A percentile compares a stretch with the other conserved stretches of the same genome.
phyloP scores from a whole-genome alignment of 169 alveolate species.

The Cystoisospora suis region DNA sequence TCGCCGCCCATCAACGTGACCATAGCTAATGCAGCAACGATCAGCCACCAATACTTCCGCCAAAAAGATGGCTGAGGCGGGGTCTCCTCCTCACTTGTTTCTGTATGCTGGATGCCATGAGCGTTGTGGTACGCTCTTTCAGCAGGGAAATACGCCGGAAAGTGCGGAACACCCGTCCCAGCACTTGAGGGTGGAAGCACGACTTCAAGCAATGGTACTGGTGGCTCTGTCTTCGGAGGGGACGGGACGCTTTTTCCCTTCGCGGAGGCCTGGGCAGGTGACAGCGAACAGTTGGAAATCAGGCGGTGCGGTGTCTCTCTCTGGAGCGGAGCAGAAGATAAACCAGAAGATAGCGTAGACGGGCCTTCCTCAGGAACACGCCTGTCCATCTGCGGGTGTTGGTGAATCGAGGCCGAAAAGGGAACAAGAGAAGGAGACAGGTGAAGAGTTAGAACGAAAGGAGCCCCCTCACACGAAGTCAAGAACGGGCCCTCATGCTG shows the following conservation, averaged over 20 bases:
- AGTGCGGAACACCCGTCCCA: neutral
- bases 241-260: no score
- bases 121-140: no score
- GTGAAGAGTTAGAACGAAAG: slow-evolving; percentile 5
- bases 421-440: slow-evolving; percentile 13
- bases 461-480: neutral
- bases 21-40: neutral
- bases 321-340: no score
- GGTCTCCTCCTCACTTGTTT: neutral
- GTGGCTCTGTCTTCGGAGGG: no score
- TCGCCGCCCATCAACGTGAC: slow-evolving; percentile 3
- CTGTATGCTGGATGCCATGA: no score
- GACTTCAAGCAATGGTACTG: neutral
- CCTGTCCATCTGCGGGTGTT: no score
- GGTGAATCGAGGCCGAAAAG: neutral
- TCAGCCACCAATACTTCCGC: slow-evolving; percentile 19
- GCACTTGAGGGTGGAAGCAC: neutral
- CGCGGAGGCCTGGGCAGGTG: no score
- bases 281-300: no score
- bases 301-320: no score
- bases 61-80: slow-evolving; percentile 24
- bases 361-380: no score
- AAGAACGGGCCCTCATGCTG: neutral
- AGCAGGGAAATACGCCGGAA: neutral
- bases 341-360: no score